phyloP scores from a whole-genome alignment of 805 yeast species.

The Tetrapisispora phaffii region DNA sequence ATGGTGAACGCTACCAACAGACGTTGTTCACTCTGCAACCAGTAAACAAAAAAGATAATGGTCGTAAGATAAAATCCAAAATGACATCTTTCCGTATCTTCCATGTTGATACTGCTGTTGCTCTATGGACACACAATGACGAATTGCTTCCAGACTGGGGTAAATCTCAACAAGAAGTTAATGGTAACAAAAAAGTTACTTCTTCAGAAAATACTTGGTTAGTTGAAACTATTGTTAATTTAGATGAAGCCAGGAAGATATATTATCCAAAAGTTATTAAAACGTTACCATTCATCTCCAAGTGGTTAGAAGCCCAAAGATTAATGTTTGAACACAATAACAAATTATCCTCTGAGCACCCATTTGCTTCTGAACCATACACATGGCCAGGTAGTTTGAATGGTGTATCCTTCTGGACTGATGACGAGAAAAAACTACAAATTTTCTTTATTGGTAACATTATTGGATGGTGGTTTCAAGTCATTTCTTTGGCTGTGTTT shows the following conservation, averaged over 20 bases:
- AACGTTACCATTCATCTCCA: constrained; percentile 61
- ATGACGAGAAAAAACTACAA: constrained; percentile 53
- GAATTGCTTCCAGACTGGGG: constrained; percentile 91
- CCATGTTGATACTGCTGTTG: constrained; percentile 81
- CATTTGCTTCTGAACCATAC: constrained; percentile 87
- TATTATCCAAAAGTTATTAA: constrained; percentile 57
- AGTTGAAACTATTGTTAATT: constrained; percentile 56
- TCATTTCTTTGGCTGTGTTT: constrained; percentile 50
- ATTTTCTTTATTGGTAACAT: constrained; percentile 86
- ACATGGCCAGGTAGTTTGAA: constrained; percentile 83
- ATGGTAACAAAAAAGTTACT: constrained; percentile 77
- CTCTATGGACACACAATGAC: constrained; percentile 88
- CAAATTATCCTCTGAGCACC: constrained; percentile 77
- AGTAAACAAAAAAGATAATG: constrained; percentile 40
- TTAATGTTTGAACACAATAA: constrained; percentile 91
- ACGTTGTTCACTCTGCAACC: constrained; percentile 72
- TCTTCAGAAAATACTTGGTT: constrained; percentile 67
- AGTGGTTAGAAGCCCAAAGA: constrained; percentile 83
- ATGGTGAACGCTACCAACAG: constrained; percentile 48
- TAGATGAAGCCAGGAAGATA: constrained; percentile 53
- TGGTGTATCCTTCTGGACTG: constrained; percentile 96
- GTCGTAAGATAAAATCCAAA: constrained; percentile 48
- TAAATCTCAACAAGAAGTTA: constrained; percentile 80
- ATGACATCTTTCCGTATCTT: constrained; percentile 59
- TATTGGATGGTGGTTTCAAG: constrained; percentile 84